Percentiles rank a stretch among this genome's conserved stretches.
These are phyloP conservation scores for Debaryomyces prosopidis DNA, from an alignment of 805 yeast genomes.

Conservation along the genomic window DNA sequence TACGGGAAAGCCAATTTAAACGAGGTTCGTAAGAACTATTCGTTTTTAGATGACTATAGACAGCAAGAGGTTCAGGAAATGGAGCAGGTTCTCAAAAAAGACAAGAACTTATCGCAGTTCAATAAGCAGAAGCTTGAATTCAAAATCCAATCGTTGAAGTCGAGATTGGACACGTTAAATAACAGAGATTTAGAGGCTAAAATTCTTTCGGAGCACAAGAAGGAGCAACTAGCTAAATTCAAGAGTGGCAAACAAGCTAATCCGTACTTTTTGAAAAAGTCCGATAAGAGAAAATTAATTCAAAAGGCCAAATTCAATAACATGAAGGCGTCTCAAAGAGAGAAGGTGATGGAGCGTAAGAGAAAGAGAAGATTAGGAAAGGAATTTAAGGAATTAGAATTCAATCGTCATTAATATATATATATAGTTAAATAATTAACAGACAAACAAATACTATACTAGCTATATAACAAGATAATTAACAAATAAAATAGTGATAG, in stretches of 20 bases:
- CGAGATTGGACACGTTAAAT: conserved; percentile 66
- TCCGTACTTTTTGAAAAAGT: conserved; percentile 61
- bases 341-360: conserved; percentile 83
- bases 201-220: conserved; percentile 61
- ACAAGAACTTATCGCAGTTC: conserved; percentile 40
- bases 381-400: conserved; percentile 62
- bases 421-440: conserved; percentile 1
- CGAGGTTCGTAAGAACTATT: conserved; percentile 72
- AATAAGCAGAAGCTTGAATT: conserved; percentile 57
- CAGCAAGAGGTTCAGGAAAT: conserved; percentile 67
- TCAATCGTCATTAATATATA: conserved; percentile 13
- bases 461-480: neutral
- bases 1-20: conserved; percentile 78
- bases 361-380: conserved; percentile 82
- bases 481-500: neutral
- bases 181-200: conserved; percentile 73
- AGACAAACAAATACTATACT: neutral
- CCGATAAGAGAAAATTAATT: conserved; percentile 70
- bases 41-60: conserved; percentile 85
- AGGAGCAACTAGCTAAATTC: conserved; percentile 46
- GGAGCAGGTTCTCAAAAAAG: conserved; percentile 56
- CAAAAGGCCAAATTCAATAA: conserved; percentile 77
- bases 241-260: conserved; percentile 50
- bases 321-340: conserved; percentile 71
- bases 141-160: conserved; percentile 61